Conservation (phyloP, 441 rosid species). For the Theobroma grandiflorum region DNA sequence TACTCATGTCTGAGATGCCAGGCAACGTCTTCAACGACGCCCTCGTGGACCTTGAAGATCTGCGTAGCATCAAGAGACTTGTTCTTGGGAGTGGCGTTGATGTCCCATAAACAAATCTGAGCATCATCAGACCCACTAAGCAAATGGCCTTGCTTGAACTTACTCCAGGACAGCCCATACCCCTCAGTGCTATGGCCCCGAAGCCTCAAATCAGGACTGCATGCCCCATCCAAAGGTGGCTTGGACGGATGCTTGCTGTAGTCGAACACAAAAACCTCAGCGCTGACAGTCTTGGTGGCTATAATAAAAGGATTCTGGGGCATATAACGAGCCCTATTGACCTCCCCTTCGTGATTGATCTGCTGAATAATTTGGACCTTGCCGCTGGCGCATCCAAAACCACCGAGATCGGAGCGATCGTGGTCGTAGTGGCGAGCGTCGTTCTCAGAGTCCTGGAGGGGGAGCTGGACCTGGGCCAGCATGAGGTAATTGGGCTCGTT, state of each 20-base stretch:
- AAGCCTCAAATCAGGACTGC: constrained; percentile 87
- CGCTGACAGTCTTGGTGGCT: constrained; percentile 93
- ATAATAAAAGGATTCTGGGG: constrained; percentile 89
- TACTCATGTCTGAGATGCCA: constrained; percentile 97
- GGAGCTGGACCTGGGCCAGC: constrained; percentile 97
- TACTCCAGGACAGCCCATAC: constrained; percentile 97
- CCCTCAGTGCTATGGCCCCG: constrained; percentile 96
- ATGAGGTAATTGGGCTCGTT: constrained; percentile 95
- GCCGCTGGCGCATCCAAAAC: constrained; percentile 86
- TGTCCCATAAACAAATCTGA: constrained; percentile 96
- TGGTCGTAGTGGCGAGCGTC: constrained; percentile 94
- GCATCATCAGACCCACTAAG: constrained; percentile 98
- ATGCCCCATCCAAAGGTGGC: constrained; percentile 88
- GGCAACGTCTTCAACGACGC: constrained; percentile 97
- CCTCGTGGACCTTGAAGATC: constrained; percentile 93
- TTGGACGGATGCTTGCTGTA: constrained; percentile 89
- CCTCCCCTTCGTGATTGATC: constrained; percentile 95
- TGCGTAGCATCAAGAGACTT: constrained; percentile 83
- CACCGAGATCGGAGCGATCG: constrained; percentile 85
- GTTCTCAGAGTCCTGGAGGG: constrained; percentile 84
- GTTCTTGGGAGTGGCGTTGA: constrained; percentile 76
- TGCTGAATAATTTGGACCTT: constrained; percentile 97
- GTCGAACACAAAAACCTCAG: constrained; percentile 92
- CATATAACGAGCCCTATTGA: constrained; percentile 97
- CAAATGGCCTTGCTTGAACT: constrained; percentile 86